Percentiles rank a stretch among this genome's conserved stretches.
Conservation (phyloP, 768 basidiomycete species). For the Agrocybe praecox region DNA sequence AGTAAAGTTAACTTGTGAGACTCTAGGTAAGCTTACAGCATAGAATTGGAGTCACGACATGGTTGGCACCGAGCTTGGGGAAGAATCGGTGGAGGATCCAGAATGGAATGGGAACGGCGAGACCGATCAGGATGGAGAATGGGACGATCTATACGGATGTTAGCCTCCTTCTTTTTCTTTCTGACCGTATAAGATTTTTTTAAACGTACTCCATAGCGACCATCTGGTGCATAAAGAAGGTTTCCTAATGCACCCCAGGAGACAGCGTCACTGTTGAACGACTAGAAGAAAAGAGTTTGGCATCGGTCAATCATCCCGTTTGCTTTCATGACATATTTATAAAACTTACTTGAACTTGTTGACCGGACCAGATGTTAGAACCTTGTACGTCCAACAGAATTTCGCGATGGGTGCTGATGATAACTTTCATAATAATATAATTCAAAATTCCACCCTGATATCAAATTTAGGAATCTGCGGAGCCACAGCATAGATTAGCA, state of each 20-base stretch:
- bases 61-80: slow-evolving; percentile 48
- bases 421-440: slow-evolving; percentile 59
- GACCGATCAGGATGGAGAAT: slow-evolving; percentile 49
- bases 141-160: slow-evolving; percentile 39
- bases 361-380: slow-evolving; percentile 54
- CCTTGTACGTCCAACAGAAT: slow-evolving; percentile 54
- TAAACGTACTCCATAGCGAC: slow-evolving; percentile 44
- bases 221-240: slow-evolving; percentile 44
- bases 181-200: slow-evolving; percentile 7
- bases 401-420: slow-evolving; percentile 48
- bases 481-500: background rate
- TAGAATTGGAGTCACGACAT: slow-evolving; percentile 50
- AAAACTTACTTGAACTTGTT: slow-evolving; percentile 34
- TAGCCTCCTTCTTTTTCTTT: no score
- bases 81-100: slow-evolving; percentile 48
- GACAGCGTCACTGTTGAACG: slow-evolving; percentile 50
- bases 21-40: slow-evolving; percentile 27
- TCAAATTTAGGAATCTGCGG: no score
- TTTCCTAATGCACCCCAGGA: slow-evolving; percentile 61
- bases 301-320: no score
- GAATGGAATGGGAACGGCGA: slow-evolving; percentile 58
- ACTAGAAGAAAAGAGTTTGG: no score
- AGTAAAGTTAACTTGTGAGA: background rate
- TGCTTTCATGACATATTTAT: no score
- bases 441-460: slow-evolving; percentile 38